Evolutionary conservation across 176 grass and related monocot species (phyloP).

Genomic region (Paspalum vaginatum): DNA sequence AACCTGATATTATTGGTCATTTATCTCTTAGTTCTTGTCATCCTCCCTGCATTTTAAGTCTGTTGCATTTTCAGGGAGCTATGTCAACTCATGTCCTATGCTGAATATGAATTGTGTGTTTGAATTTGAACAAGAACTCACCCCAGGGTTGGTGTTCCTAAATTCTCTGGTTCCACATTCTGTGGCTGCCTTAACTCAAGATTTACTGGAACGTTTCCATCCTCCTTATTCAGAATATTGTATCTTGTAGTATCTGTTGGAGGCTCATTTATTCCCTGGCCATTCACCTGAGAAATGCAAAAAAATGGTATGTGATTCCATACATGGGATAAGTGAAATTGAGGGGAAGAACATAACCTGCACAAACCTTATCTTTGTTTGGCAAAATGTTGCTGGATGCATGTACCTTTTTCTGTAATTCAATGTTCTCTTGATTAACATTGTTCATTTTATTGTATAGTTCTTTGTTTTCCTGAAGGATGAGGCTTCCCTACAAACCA

Average conservation of each 20-base stretch:
- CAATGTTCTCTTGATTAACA: slow-evolving; percentile 48
- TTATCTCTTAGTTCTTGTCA: background rate
- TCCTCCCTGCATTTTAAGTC: slow-evolving; percentile 27
- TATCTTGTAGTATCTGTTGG: slow-evolving; percentile 16
- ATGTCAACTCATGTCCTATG: background rate
- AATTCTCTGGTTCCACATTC: slow-evolving; percentile 7
- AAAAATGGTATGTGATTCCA: background rate
- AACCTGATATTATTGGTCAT: background rate
- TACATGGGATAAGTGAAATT: background rate
- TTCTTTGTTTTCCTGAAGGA: slow-evolving; percentile 61
- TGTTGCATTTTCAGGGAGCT: slow-evolving; percentile 25
- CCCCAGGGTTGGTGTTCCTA: slow-evolving; percentile 31
- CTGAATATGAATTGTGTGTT: background rate
- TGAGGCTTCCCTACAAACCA: slow-evolving; percentile 46
- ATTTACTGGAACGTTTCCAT: slow-evolving; percentile 30
- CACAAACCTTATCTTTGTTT: background rate
- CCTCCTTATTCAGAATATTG: slow-evolving; percentile 24
- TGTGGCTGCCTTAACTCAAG: slow-evolving; percentile 47
- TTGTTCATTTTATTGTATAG: slow-evolving; percentile 54
- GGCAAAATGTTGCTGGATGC: slow-evolving; percentile 10
- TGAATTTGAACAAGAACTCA: slow-evolving; percentile 36
- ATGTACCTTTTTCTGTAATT: slow-evolving; percentile 56
- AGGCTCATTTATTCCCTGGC: slow-evolving; percentile 24
- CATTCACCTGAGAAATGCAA: slow-evolving; percentile 44
- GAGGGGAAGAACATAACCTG: background rate